Conservation (phyloP, 371 early-diverging fungal genomes). For the Gilbertella persicaria region DNA sequence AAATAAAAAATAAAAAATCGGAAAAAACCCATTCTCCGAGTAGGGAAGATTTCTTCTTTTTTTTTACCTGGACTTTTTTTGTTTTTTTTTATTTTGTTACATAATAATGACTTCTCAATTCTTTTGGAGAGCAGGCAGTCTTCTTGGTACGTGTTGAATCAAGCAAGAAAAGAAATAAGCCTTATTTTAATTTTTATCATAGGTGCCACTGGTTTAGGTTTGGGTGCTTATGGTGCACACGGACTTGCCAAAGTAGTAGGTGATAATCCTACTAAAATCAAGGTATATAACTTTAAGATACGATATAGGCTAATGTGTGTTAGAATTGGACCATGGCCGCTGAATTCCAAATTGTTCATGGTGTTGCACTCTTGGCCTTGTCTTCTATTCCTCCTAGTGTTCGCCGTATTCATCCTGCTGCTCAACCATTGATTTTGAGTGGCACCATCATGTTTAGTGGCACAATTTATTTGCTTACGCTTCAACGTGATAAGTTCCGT, state of each 20-base stretch:
- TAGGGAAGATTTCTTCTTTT: too few species aligned
- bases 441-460: conserved; percentile 74
- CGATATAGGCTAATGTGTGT: not conserved
- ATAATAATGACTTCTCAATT: conserved; percentile 46
- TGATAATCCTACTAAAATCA: conserved; percentile 59
- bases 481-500: conserved; percentile 44
- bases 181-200: not conserved
- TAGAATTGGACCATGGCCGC: conserved; percentile 69
- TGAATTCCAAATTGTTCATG: conserved; percentile 71
- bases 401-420: conserved; percentile 42
- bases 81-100: conserved; percentile 4
- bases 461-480: conserved; percentile 59
- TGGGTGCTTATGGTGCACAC: conserved; percentile 80
- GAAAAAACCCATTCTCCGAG: too few species aligned
- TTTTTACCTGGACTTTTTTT: conserved; percentile 2
- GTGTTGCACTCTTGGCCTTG: conserved; percentile 63
- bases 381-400: conserved; percentile 47
- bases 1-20: too few species aligned
- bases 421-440: conserved; percentile 53
- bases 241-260: conserved; percentile 67
- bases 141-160: conserved; percentile 38
- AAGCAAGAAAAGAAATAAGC: not conserved
- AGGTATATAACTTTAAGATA: conserved; percentile 21
- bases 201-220: conserved; percentile 71
- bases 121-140: conserved; percentile 56